A percentile compares a stretch with the other conserved stretches of the same genome.
These are phyloP conservation scores for Skeletonema costatum DNA, from an alignment of 108 stramenopile species.

Conservation along the genomic window DNA sequence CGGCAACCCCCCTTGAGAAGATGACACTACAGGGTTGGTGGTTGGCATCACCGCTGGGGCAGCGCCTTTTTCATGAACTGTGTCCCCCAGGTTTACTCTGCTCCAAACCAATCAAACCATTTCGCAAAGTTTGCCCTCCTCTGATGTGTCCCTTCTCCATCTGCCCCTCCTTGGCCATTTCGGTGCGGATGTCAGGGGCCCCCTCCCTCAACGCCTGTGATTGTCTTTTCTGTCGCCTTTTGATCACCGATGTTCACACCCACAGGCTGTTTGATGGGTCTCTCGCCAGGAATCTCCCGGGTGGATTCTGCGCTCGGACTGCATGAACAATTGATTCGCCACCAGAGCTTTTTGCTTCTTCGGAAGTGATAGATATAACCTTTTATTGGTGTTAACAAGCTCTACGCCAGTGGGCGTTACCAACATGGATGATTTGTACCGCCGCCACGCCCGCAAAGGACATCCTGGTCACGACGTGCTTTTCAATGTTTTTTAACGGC, in stretches of 20 bases:
- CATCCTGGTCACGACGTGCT: slow-evolving; percentile 29
- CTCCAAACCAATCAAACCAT: slow-evolving; percentile 17
- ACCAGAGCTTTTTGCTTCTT: slow-evolving; percentile 77
- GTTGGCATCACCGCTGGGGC: neutral
- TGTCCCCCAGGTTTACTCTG: neutral
- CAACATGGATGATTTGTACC: slow-evolving; percentile 55
- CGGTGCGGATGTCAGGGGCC: slow-evolving; percentile 68
- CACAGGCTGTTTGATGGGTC: slow-evolving; percentile 50
- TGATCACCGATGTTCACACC: slow-evolving; percentile 75
- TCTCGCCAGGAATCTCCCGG: slow-evolving; percentile 60
- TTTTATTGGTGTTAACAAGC: slow-evolving; percentile 77
- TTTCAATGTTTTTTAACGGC: neutral
- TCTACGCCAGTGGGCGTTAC: slow-evolving; percentile 68
- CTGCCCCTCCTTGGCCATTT: slow-evolving; percentile 29
- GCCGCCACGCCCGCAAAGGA: slow-evolving; percentile 54
- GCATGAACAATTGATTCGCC: slow-evolving; percentile 68
- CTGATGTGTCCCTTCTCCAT: neutral
- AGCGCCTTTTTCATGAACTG: neutral
- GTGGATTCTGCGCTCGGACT: slow-evolving; percentile 62
- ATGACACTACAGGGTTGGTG: neutral
- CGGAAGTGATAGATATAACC: slow-evolving; percentile 69
- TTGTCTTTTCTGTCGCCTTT: slow-evolving; percentile 68
- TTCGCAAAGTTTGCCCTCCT: neutral
- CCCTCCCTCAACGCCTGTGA: slow-evolving; percentile 78
- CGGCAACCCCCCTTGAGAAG: neutral